A percentile compares a stretch with the other conserved stretches of the same genome.
phyloP scores from a whole-genome alignment of 164 flowering plant genomes.

The Berberis thunbergii region DNA sequence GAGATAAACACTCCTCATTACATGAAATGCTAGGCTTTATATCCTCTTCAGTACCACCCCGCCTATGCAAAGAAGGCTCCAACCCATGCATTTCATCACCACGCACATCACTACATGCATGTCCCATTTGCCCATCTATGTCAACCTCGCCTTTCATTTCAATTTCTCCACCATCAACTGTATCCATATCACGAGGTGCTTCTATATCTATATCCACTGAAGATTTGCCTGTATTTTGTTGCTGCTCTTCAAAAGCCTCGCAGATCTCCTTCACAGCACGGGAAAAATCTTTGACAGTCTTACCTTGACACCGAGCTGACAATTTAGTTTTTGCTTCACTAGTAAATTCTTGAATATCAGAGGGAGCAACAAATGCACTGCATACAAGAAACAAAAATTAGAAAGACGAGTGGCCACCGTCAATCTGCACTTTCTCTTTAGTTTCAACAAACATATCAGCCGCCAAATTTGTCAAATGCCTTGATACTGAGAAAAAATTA shows the following conservation, averaged over 20 bases:
- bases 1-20: conserved; percentile 15
- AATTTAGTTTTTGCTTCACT: conserved; percentile 58
- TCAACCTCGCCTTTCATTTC: conserved; percentile 12
- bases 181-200: conserved; percentile 18
- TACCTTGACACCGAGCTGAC: conserved; percentile 61
- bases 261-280: conserved; percentile 89
- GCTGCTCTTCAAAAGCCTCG: conserved; percentile 60
- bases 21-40: conserved; percentile 18
- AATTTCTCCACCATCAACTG: conserved; percentile 23
- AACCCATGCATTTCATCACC: conserved; percentile 27
- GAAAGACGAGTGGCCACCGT: no score
- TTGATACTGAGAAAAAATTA: no score
- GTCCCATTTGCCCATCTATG: not conserved
- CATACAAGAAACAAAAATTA: not conserved
- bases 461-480: not conserved
- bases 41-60: conserved; percentile 25
- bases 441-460: no score
- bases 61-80: conserved; percentile 25
- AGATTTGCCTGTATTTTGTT: conserved; percentile 26
- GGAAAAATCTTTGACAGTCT: conserved; percentile 56
- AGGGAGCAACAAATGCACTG: conserved; percentile 95
- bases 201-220: conserved; percentile 26
- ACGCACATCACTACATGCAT: conserved; percentile 7
- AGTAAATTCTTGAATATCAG: conserved; percentile 83
- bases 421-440: no score